Conservation (phyloP, 345 rosid genomes). For the Cochlearia excelsa region DNA sequence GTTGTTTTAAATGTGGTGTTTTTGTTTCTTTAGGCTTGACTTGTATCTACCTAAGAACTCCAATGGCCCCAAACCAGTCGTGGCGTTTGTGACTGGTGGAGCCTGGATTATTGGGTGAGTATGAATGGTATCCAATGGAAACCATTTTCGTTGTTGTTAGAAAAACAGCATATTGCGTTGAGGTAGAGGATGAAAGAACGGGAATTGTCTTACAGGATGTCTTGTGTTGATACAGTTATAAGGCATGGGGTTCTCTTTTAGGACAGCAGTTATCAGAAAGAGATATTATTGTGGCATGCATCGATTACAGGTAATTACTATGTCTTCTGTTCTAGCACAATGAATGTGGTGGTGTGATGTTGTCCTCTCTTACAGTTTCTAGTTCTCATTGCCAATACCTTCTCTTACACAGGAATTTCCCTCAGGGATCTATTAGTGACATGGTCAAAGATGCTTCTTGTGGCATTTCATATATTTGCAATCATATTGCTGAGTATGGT, state of each 20-base stretch:
- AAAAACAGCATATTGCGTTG: not conserved
- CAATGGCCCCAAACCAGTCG: conserved; percentile 77
- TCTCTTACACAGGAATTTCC: conserved; percentile 70
- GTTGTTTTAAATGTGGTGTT: conserved; percentile 1
- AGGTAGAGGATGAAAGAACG: not conserved
- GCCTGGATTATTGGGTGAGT: conserved; percentile 99
- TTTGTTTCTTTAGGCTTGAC: conserved; percentile 64
- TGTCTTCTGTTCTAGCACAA: not conserved
- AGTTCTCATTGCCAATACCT: conserved; percentile 19
- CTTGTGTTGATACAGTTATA: conserved; percentile 63
- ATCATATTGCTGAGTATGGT: conserved; percentile 76
- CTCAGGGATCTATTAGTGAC: conserved; percentile 90
- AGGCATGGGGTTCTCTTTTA: conserved; percentile 97
- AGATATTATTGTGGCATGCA: conserved; percentile 91
- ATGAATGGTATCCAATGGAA: not conserved
- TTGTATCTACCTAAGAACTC: conserved; percentile 74
- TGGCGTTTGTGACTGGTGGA: conserved; percentile 95
- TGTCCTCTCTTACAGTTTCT: not conserved
- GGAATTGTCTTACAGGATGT: conserved; percentile 19
- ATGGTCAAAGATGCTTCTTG: conserved; percentile 90
- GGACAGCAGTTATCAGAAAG: conserved; percentile 92
- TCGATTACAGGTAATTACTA: conserved; percentile 75
- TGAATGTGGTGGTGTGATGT: not conserved
- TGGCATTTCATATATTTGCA: conserved; percentile 86
- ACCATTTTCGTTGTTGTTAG: not conserved